These are phyloP conservation scores for Cladosporium sp. DNA, from an alignment of 2,329 filamentous ascomycete species.

Conservation along the genomic window DNA sequence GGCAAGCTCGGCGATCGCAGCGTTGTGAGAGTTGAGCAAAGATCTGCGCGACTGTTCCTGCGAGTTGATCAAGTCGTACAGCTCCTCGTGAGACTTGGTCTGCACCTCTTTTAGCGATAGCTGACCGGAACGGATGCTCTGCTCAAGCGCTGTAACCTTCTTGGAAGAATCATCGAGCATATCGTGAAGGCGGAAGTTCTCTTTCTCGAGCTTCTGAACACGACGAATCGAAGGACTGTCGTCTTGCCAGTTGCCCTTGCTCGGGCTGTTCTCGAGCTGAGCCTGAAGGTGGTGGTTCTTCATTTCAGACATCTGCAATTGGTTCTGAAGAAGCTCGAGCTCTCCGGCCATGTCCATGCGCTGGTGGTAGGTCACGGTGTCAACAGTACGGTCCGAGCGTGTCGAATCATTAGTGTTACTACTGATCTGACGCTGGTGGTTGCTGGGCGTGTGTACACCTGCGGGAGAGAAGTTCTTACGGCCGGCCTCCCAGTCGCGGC, in stretches of 20 bases:
- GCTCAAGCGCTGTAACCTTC: constrained; percentile 87
- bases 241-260: constrained; percentile 63
- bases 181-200: constrained; percentile 87
- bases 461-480: constrained; percentile 70
- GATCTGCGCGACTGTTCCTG: constrained; percentile 86
- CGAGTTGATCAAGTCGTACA: constrained; percentile 87
- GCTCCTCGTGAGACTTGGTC: constrained; percentile 89
- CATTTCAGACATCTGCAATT: constrained; percentile 92
- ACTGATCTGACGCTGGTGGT: constrained; percentile 64
- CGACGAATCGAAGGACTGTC: constrained; percentile 77
- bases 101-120: constrained; percentile 88
- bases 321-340: constrained; percentile 88
- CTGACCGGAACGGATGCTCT: constrained; percentile 81
- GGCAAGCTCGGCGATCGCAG: constrained; percentile 78
- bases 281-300: constrained; percentile 89
- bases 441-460: constrained; percentile 63
- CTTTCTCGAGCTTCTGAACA: constrained; percentile 87
- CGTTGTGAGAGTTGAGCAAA: constrained; percentile 80
- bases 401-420: constrained; percentile 72
- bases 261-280: constrained; percentile 68
- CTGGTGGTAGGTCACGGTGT: constrained; percentile 80
- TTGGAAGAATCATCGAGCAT: constrained; percentile 92
- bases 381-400: constrained; percentile 80
- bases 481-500: constrained; percentile 58
- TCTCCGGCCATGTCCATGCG: constrained; percentile 89